These are phyloP conservation scores for Gyrodon lividus DNA, from an alignment of 768 basidiomycete species.

Conservation along the genomic window DNA sequence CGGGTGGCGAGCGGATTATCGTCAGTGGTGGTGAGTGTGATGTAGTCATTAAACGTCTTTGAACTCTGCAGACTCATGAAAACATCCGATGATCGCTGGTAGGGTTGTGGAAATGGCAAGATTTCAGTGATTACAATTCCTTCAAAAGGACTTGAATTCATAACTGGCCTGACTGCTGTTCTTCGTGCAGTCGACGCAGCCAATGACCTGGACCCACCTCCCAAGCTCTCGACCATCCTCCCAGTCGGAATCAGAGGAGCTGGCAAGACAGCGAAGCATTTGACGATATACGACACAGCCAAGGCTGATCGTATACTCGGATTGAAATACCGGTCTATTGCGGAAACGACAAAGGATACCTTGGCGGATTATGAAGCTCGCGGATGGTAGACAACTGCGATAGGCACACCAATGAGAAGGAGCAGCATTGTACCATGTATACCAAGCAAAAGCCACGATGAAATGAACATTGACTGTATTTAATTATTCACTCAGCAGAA, in stretches of 20 bases:
- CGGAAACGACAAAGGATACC: slow-evolving; percentile 41
- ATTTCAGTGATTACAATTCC: slow-evolving; percentile 22
- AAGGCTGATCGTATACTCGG: slow-evolving; percentile 44
- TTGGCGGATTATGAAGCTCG: slow-evolving; percentile 43
- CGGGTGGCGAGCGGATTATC: slow-evolving; percentile 59
- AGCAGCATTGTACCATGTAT: neutral
- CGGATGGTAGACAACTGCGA: slow-evolving; percentile 34
- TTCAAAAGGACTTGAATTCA: neutral
- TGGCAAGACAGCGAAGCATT: slow-evolving; percentile 26
- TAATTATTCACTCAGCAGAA: neutral
- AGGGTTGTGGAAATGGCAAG: slow-evolving; percentile 33
- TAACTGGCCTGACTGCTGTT: neutral
- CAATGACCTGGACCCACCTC: slow-evolving; percentile 32
- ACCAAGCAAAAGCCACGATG: too few species aligned
- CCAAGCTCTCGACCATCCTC: slow-evolving; percentile 27
- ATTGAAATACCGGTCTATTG: slow-evolving; percentile 39
- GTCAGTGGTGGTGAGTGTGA: slow-evolving; percentile 33
- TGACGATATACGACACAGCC: slow-evolving; percentile 30
- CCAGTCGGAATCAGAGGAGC: slow-evolving; percentile 37
- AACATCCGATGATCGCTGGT: neutral
- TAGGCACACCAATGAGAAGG: neutral
- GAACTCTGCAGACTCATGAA: neutral
- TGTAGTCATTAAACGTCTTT: too few species aligned
- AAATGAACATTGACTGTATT: too few species aligned
- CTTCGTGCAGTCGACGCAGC: slow-evolving; percentile 36